phyloP scores from a whole-genome alignment of 2,329 filamentous ascomycete species.

The Sporothrix pseudoabietina region DNA sequence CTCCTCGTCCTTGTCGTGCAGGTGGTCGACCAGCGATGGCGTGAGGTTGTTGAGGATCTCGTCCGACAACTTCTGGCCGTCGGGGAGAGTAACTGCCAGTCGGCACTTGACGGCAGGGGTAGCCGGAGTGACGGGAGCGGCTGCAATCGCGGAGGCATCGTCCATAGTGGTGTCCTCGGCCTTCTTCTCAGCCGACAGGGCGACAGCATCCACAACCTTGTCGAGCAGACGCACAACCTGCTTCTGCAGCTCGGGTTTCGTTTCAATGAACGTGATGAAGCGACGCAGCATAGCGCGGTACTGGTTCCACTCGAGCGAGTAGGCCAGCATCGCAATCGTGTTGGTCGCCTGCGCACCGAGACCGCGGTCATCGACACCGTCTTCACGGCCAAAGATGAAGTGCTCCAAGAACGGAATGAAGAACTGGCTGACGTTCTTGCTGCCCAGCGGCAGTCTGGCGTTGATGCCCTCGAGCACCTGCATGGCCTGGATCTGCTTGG shows the following conservation, averaged over 20 bases:
- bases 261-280: conserved; percentile 79
- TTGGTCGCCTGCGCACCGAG: conserved; percentile 83
- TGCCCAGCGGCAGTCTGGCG: conserved; percentile 61
- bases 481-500: conserved; percentile 81
- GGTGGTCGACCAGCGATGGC: conserved; percentile 76
- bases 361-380: conserved; percentile 76
- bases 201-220: conserved; percentile 76
- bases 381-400: conserved; percentile 82
- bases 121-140: conserved; percentile 32
- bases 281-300: conserved; percentile 82
- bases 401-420: conserved; percentile 92
- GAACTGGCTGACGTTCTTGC: conserved; percentile 79
- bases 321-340: conserved; percentile 73
- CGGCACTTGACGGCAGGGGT: conserved; percentile 39
- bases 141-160: conserved; percentile 40
- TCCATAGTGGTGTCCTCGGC: conserved; percentile 47
- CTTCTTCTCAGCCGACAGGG: conserved; percentile 46
- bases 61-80: conserved; percentile 64
- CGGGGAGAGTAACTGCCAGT: conserved; percentile 68
- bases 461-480: conserved; percentile 73
- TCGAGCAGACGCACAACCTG: conserved; percentile 80
- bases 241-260: conserved; percentile 81
- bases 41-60: conserved; percentile 77
- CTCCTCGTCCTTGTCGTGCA: conserved; percentile 92
- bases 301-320: conserved; percentile 84